Base-by-base conservation (phyloP, 768 basidiomycete species). In the Hericium erinaceus region DNA sequence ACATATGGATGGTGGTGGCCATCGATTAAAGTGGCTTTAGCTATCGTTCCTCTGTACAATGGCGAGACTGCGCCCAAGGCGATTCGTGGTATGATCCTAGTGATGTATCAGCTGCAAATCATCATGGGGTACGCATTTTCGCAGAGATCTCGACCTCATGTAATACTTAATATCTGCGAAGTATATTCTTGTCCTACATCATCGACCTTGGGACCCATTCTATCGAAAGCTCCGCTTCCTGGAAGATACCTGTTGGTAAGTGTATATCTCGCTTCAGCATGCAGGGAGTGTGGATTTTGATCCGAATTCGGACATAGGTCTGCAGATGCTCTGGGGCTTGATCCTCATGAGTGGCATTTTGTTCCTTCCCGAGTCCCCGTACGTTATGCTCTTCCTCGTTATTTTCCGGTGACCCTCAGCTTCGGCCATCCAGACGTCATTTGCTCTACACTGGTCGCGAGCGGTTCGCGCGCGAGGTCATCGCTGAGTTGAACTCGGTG, bases 361-460 rank as follows among this genome's bases (percentile, higher is more conserved):
- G 68, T 86, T 86, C 76, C 72, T 90, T 1, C 87, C 88, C 2
- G 89, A 90, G 65, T 89, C 86, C 3, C 89, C 88, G 82, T 84
- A 68, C 18, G 83, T 41, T 26, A 26, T 50, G 39, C 41, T 48
- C n/a, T 39, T 16, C 26, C 12, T 39, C 24, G 55, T 13, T 13
- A 8, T 41, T 15, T 24, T 3, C 4, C 54, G 38, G 20, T 24
- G 15, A 8, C 24, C 10, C n/a, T 24, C 38, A 4, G 11, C 44
- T 58, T 20, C 16, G 3, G 28, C 28, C 33, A 18, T 41, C 5
- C n/a, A 86, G 84, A 20, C 86, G 87, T 65, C 84, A 87, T 61
- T 74, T 88, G n/a, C 74, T 89, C 12, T 85, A 84, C 24, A 77
- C 69, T 6, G 78, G 78, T 0, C 74, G 74, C 60, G 66, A 69